phyloP scores from a whole-genome alignment of 192 early-diverging fungal genomes.

The Geranomyces michiganensis region DNA sequence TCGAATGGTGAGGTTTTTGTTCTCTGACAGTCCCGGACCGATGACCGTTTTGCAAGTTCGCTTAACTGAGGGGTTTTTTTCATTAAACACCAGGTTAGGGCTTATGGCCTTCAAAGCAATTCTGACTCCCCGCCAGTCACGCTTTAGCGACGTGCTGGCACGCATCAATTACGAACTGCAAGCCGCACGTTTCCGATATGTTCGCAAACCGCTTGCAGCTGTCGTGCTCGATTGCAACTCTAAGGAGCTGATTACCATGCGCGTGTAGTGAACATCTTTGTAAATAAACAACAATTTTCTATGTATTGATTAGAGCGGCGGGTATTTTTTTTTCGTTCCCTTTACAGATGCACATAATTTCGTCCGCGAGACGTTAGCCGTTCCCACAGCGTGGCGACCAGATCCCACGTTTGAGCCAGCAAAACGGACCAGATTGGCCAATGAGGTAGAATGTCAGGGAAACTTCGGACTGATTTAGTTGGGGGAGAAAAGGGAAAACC shows the following conservation, averaged over 20 bases:
- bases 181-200: not conserved
- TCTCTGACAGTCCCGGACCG: too few species aligned
- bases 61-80: conserved; percentile 16
- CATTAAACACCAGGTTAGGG: conserved; percentile 47
- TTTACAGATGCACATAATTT: not conserved
- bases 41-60: conserved; percentile 2
- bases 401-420: not conserved
- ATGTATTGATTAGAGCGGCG: too few species aligned
- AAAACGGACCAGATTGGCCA: conserved; percentile 25
- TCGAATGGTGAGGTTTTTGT: conserved; percentile 33
- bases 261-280: not conserved
- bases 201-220: not conserved
- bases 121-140: conserved; percentile 48
- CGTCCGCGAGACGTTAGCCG: not conserved
- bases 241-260: too few species aligned
- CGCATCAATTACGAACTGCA: not conserved
- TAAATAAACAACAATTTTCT: not conserved
- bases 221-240: not conserved
- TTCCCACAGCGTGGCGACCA: not conserved
- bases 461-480: conserved; percentile 15
- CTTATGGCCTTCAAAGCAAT: conserved; percentile 49
- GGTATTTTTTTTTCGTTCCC: too few species aligned
- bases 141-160: conserved; percentile 5
- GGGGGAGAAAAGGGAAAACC: too few species aligned
- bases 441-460: conserved; percentile 27